Evolutionary conservation across 2,329 filamentous ascomycete species (phyloP), one percentile per base, ranked within the genome.

Genomic region (Coleophoma eucalyptorum): DNA sequence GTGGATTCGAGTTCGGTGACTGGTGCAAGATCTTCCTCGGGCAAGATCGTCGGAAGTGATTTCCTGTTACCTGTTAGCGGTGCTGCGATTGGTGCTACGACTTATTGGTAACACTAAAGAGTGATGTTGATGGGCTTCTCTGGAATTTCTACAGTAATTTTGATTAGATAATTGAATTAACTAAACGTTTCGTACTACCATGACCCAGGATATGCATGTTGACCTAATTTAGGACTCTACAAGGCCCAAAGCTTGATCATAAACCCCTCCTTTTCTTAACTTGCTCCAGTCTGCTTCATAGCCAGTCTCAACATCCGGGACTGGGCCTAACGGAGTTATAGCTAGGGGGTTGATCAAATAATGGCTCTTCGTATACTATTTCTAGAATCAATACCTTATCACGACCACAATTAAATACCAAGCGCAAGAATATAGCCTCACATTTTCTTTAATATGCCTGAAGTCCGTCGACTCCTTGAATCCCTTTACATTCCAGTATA

Each of bases 281-380:
- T 55, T 60, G 38, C 41, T 58, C 55, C 55, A 59, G 41, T 61
- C 90, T 72, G 96, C 90, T 62, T 93, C 80, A 37, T 87, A 84
- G 58, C 87, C 73, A 4, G 80, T 81, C 68, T 97, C 63, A 55
- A 97, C 85, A 72, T 96, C 79, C 44, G 92, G 92, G 64, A 90
- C 61, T 7, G 93, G 93, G 0, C 93, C 93, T 35, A 95, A 68
- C 1, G 93, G 92, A 19, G 90, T 94, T 65, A 97, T 96, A 20
- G 77, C 73, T 48, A 74, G 68, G 12, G 83, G 83, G 67, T 87
- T 87, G 65, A 87, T 84, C 69, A 86, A 80, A 10, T 12, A 20
- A 66, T 85, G 81, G 66, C 75, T 87, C 80, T 96, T 97, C 75
- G 97, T 97, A 72, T 97, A 94, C 68, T 94, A 79, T 1, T 43